phyloP scores from a whole-genome alignment of 2,329 filamentous ascomycete genomes.

The Sclerotinia borealis region DNA sequence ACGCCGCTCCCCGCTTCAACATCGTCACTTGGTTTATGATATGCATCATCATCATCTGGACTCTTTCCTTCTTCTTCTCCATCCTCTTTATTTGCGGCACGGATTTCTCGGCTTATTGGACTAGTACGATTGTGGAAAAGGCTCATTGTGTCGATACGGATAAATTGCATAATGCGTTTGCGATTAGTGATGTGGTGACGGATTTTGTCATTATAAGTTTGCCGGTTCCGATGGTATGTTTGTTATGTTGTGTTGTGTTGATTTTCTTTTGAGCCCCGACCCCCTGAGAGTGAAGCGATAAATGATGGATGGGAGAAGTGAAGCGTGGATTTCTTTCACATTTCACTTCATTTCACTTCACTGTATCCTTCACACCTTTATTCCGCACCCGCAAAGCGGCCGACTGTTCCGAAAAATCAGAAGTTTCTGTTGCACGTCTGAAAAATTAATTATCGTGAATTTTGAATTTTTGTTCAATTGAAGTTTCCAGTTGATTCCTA shows the following conservation, averaged over 20 bases:
- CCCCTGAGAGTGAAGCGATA: not conserved
- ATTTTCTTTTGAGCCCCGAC: not conserved
- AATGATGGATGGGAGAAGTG: not conserved
- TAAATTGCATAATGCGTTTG: constrained; percentile 10
- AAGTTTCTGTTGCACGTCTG: not conserved
- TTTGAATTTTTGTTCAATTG: not conserved
- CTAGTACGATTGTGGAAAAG: constrained; percentile 3
- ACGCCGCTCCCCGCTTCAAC: constrained; percentile 4
- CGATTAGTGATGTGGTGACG: constrained; percentile 1
- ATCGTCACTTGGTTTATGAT: not conserved
- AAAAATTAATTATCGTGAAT: not conserved
- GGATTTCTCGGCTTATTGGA: not conserved
- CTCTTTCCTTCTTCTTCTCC: not conserved
- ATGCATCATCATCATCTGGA: not conserved
- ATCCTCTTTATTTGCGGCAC: constrained; percentile 8
- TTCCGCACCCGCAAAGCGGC: not conserved
- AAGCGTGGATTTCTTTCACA: not conserved
- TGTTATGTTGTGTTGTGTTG: too few species aligned
- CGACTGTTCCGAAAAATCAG: not conserved
- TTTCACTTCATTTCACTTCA: not conserved
- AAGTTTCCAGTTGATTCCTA: not conserved
- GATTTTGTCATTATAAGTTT: constrained; percentile 4
- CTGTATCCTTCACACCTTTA: not conserved
- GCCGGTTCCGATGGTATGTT: constrained; percentile 5
- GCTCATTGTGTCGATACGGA: constrained; percentile 4